Conservation (phyloP, 495 filamentous ascomycete species). For the Amniculicola lignicola region DNA sequence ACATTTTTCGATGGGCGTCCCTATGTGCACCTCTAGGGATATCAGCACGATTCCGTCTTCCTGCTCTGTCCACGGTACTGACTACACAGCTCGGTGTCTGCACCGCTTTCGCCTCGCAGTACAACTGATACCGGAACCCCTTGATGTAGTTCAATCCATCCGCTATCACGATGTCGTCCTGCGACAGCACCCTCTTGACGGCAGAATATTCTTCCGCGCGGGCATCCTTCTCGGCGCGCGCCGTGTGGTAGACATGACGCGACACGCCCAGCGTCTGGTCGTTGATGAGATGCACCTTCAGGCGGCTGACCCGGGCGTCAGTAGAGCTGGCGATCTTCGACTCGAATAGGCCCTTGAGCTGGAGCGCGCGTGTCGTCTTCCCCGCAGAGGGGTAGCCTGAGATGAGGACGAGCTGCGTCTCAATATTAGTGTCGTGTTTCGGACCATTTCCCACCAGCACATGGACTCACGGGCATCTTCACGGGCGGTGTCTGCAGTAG, state of each 20-base stretch:
- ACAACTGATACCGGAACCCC: slow-evolving; percentile 92
- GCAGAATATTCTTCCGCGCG: slow-evolving; percentile 82
- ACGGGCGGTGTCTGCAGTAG: too few relatives aligned
- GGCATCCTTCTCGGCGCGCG: slow-evolving; percentile 81
- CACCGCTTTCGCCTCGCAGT: slow-evolving; percentile 87
- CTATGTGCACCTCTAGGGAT: slow-evolving; percentile 65
- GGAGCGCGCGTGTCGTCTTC: slow-evolving; percentile 80
- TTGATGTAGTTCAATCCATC: slow-evolving; percentile 98
- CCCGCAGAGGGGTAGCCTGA: slow-evolving; percentile 92
- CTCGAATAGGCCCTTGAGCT: slow-evolving; percentile 67
- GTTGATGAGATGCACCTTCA: slow-evolving; percentile 66
- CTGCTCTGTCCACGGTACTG: slow-evolving; percentile 31
- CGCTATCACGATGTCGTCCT: slow-evolving; percentile 80
- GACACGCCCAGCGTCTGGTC: slow-evolving; percentile 62
- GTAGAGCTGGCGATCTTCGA: slow-evolving; percentile 48
- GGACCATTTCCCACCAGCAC: too few relatives aligned
- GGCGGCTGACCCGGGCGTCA: slow-evolving; percentile 51
- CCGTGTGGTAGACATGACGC: slow-evolving; percentile 63
- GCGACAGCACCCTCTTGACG: slow-evolving; percentile 74
- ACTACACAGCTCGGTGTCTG: slow-evolving; percentile 80
- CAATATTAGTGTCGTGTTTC: slow-evolving; percentile 10
- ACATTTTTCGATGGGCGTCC: slow-evolving; percentile 68
- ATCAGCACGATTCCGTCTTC: slow-evolving; percentile 7
- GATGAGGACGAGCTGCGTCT: slow-evolving; percentile 76
- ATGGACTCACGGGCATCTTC: slow-evolving; percentile 33